Evolutionary conservation across 352 stramenopile species (phyloP), one percentile per base, ranked within the genome.

Genomic region (Phytophthora multivora): DNA sequence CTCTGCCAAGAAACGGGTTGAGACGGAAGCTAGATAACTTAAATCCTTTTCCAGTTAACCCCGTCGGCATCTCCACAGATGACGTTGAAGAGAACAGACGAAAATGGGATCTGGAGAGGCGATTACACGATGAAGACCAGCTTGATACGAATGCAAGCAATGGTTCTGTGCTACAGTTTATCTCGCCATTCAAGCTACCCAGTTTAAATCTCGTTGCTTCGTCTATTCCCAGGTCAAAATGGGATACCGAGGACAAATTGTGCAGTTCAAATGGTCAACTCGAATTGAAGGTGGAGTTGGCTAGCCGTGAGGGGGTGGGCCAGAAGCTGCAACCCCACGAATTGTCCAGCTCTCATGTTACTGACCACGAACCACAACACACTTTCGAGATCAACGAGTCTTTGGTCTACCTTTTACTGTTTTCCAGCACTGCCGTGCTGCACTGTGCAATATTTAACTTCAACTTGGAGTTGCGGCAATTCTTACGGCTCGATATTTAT

Each of bases 371-470:
- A 51, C 45, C 28, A 19, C 42, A 6, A 31, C 26, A 36, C 36
- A 31, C 31, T 36, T 81, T 76, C 42, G 51, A 58, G 43, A 77
- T 80, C 46, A 67, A 26, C 33, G 51, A 62, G 18, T 39, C 42
- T 0, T 63, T 81, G 65, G 69, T 79, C 4, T 81, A 88, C 41
- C 43, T 63, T 16, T 43, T 85, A n/a, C 43, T 87, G 25, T 89
- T 90, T 47, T 53, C 71, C 18, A 92, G 77, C 58, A 79, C 77
- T 0, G 71, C 78, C 43, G 73, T 77, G 42, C 50, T 90, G 9
- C 83, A 92, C 48, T 90, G 75, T 36, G 75, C 75, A 28, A 69
- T 88, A 33, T 88, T 90, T 63, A 87, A 84, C 52, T 82, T 89
- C 36, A 85, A 71, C 50, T 58, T 71, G 15, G 76, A 77, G 13